Evolutionary conservation across 1,284 basidiomycete species (phyloP).

Genomic region (Anthracocystis panici-leucophaei): DNA sequence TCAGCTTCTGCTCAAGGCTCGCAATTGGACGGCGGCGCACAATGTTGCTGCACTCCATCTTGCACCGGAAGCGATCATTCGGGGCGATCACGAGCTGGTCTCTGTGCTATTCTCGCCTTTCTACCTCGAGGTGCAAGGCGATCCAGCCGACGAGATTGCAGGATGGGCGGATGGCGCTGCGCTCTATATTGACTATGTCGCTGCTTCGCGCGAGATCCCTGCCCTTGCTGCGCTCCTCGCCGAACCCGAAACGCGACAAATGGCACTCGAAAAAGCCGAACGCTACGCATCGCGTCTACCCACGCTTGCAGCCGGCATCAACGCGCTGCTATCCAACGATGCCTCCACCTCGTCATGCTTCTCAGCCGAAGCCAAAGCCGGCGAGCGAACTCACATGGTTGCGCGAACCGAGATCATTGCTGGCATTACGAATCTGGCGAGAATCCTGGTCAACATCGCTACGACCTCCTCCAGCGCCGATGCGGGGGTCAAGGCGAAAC

Average conservation of each 20-base stretch:
- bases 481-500: constrained; percentile 3
- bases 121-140: constrained; percentile 76
- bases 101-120: constrained; percentile 80
- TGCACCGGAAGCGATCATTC: constrained; percentile 88
- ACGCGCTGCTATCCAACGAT: constrained; percentile 65
- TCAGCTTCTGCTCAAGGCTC: constrained; percentile 80
- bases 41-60: constrained; percentile 82
- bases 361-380: constrained; percentile 23
- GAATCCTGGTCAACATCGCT: constrained; percentile 33
- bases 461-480: constrained; percentile 1
- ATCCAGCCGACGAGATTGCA: constrained; percentile 46
- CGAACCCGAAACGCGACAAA: constrained; percentile 61
- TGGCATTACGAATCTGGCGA: constrained; percentile 72
- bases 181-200: constrained; percentile 61
- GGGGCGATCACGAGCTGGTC: constrained; percentile 82
- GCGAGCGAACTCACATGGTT: constrained; percentile 76
- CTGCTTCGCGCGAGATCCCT: constrained; percentile 75
- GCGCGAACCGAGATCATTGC: constrained; percentile 81
- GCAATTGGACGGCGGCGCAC: constrained; percentile 81
- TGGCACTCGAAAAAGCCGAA: constrained; percentile 41
- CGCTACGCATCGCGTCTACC: constrained; percentile 76
- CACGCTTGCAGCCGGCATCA: constrained; percentile 72
- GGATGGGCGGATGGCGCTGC: constrained; percentile 67
- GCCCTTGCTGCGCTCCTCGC: constrained; percentile 71
- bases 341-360: constrained; percentile 11